Base-by-base conservation (phyloP, 2,329 filamentous ascomycete species). In the Phialophora expanda region DNA sequence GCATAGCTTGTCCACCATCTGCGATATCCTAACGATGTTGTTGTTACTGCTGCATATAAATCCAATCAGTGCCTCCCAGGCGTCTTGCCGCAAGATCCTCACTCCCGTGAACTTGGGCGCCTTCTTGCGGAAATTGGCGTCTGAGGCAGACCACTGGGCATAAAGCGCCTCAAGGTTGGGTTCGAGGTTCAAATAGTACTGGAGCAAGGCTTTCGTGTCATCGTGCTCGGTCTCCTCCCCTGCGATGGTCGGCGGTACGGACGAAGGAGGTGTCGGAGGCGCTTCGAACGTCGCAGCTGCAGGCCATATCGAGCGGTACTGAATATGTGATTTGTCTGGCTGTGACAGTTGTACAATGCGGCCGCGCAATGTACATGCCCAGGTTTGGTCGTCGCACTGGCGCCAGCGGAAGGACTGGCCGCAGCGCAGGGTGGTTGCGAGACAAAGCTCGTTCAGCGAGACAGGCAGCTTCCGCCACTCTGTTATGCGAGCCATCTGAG, bases 1-100 rank as follows among this genome's bases (percentile, higher is more conserved):
- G 76, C 96, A 99, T 12, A 99, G 82, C 73, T 97, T 98, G 72
- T 96, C 89, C 24, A 90, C 93, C 95, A 99, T 99, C 78, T 96
- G 91, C 4, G 91, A 94, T 76, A 99, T 99, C 46, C 95, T 87
- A 1, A 89, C 86, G 67, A 99, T 99, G 76, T 99, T 97, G 80
- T 99, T 99, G 79, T 99, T 99, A 79, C 93, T 97, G 78, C 93
- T 97, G 83, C 95, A 99, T 70, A 99, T 99, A 78, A 99, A 99
- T 64, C 90, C 89, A 26, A 99, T 83, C 24, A 99, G 83, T 0
- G 95, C 89, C 78, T 99, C 95, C 95, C 96, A 99, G 0, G 94
- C 89, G 81, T 97, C 93, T 80, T 99, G 95, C 73, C 90, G 91
- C 53, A 99, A 81, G 70, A 99, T 97, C 24, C 95, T 89, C 63